Conservation (phyloP, 2,329 filamentous ascomycete species). For the Alternaria triticina region DNA sequence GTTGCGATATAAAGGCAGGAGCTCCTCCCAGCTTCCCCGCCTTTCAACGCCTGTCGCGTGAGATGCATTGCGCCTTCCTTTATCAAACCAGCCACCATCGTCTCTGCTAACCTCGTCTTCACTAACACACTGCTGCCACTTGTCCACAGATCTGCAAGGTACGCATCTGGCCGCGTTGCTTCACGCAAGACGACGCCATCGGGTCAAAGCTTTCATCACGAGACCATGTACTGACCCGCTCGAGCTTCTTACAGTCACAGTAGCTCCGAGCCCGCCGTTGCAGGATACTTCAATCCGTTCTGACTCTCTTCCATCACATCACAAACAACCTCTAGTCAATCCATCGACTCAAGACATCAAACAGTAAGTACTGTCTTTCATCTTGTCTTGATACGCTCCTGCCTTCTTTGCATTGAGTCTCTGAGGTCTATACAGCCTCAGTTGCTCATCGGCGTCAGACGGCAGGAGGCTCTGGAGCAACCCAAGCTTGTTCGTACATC, state of each 20-base stretch:
- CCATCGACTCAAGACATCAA: conserved; percentile 21
- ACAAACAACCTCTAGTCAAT: conserved; percentile 14
- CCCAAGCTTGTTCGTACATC: conserved; percentile 13
- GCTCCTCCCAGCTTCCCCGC: conserved; percentile 21
- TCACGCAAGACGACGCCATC: conserved; percentile 28
- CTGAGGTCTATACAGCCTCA: background rate
- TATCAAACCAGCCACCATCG: conserved; percentile 18
- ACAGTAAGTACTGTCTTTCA: conserved; percentile 35
- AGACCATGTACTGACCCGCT: conserved; percentile 42
- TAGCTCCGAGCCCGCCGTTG: conserved; percentile 32
- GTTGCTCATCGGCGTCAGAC: background rate
- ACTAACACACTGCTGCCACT: conserved; percentile 2
- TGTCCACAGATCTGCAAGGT: conserved; percentile 35
- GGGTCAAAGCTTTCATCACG: conserved; percentile 43
- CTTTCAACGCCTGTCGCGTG: conserved; percentile 16
- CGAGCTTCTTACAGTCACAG: conserved; percentile 20
- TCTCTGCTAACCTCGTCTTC: conserved; percentile 1
- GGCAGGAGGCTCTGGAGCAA: background rate
- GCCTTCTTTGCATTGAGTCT: conserved; percentile 8
- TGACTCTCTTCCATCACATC: conserved; percentile 20
- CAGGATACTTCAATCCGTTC: conserved; percentile 36
- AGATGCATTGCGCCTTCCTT: conserved; percentile 18
- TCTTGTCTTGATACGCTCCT: background rate
- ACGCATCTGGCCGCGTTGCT: conserved; percentile 24
- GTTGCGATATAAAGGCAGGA: conserved; percentile 19